Evolutionary conservation across 108 stramenopile species (phyloP).

Genomic region (Bacterosira constricta): DNA sequence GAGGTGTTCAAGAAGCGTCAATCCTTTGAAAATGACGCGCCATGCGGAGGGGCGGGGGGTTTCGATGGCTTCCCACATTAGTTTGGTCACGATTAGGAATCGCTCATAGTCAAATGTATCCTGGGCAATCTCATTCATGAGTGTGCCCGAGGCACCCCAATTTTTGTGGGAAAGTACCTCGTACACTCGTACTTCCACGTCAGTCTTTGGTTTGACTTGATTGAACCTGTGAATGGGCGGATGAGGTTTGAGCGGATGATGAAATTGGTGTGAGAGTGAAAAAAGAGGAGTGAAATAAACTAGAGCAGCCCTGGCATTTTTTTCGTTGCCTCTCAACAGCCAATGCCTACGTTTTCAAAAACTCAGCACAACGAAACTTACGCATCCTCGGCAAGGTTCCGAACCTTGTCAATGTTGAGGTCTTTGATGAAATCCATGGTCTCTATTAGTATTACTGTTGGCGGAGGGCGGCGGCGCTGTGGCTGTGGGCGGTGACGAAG

Average conservation of each 20-base stretch:
- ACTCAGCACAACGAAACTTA: constrained; percentile 52
- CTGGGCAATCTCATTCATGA: constrained; percentile 94
- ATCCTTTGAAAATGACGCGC: constrained; percentile 90
- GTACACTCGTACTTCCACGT: constrained; percentile 94
- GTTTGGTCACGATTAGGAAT: constrained; percentile 65
- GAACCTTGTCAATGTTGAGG: constrained; percentile 85
- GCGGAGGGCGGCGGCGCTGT: too few relatives aligned
- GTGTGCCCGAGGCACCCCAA: constrained; percentile 95
- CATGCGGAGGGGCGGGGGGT: constrained; percentile 87
- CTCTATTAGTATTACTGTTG: too few relatives aligned
- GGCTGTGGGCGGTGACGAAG: too few relatives aligned
- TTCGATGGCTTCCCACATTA: constrained; percentile 90
- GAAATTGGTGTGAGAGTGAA: too few relatives aligned
- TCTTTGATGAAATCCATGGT: constrained; percentile 86
- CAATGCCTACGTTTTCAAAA: not conserved
- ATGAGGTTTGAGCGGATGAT: too few relatives aligned
- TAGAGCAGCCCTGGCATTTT: too few relatives aligned
- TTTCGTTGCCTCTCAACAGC: not conserved
- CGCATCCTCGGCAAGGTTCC: constrained; percentile 92
- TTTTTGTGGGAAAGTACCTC: constrained; percentile 98
- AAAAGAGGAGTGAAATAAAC: constrained; percentile 7
- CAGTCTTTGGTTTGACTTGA: constrained; percentile 90
- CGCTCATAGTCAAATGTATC: constrained; percentile 93
- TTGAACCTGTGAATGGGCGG: constrained; percentile 68
- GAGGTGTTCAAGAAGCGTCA: constrained; percentile 92